Conservation (phyloP, 129 eudicot species). For the Flaveria linearis region DNA sequence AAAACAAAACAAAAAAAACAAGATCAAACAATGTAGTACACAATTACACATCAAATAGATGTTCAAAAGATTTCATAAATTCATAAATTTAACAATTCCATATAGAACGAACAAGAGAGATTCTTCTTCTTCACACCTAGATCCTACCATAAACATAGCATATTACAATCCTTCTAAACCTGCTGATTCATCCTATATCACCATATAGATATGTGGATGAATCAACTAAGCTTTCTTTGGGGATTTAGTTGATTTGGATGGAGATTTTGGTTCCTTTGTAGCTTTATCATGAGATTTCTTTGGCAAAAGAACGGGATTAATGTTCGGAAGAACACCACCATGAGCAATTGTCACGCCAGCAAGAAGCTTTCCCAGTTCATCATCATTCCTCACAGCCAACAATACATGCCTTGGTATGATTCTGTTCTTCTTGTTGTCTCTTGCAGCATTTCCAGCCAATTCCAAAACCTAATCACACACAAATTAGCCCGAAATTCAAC, state of each 20-base stretch:
- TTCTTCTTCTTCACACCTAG: slow-evolving; percentile 32
- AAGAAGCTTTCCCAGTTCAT: slow-evolving; percentile 55
- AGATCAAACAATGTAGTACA: not conserved
- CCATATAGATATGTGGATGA: not conserved
- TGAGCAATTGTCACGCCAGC: slow-evolving; percentile 68
- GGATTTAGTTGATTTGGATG: slow-evolving; percentile 49
- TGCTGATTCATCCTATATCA: slow-evolving; percentile 4
- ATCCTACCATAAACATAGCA: slow-evolving; percentile 22
- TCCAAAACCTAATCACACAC: slow-evolving; percentile 49
- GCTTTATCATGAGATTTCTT: slow-evolving; percentile 56
- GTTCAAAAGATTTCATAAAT: slow-evolving; percentile 4
- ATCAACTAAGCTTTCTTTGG: slow-evolving; percentile 43
- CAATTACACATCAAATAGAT: not conserved
- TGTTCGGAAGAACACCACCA: slow-evolving; percentile 66
- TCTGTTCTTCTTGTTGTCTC: slow-evolving; percentile 67
- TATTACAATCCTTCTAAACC: slow-evolving; percentile 11
- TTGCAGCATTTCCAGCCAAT: slow-evolving; percentile 69
- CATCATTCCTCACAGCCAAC: slow-evolving; percentile 68
- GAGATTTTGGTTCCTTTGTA: slow-evolving; percentile 47
- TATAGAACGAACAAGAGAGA: slow-evolving; percentile 29
- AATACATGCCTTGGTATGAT: slow-evolving; percentile 58
- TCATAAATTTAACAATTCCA: slow-evolving; percentile 24
- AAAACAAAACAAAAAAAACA: not conserved
- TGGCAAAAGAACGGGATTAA: slow-evolving; percentile 66
- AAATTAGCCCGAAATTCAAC: not conserved